These are phyloP conservation scores for Rhododendron ferrugineum DNA, from an alignment of 148 eudicot species.

Conservation along the genomic window DNA sequence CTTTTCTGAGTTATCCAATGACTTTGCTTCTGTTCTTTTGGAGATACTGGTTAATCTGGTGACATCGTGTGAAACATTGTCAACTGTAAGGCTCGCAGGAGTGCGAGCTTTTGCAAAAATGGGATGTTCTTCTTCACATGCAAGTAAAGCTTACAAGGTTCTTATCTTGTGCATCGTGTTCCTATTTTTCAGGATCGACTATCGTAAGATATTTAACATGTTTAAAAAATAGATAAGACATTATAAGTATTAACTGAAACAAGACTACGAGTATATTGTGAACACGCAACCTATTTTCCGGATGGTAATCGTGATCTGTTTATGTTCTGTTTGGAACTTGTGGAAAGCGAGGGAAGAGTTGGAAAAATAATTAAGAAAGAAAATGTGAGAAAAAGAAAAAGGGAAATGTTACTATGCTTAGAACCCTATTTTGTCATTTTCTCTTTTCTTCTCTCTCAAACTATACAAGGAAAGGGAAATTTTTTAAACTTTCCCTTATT, in stretches of 20 bases:
- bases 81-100: slow-evolving; percentile 46
- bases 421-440: no score
- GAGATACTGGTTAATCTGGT: slow-evolving; percentile 47
- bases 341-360: no score
- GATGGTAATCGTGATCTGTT: not conserved
- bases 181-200: not conserved
- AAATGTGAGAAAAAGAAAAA: no score
- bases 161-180: not conserved
- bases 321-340: no score
- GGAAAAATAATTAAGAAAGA: no score
- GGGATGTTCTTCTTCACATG: slow-evolving; percentile 40
- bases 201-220: not conserved
- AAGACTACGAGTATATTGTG: not conserved
- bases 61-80: slow-evolving; percentile 32
- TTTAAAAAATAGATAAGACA: not conserved
- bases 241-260: not conserved
- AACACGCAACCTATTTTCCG: not conserved
- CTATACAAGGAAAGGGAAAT: no score
- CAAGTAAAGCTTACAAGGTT: slow-evolving; percentile 67
- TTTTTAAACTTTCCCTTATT: no score
- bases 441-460: no score
- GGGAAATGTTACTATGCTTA: no score
- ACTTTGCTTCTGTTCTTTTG: slow-evolving; percentile 64
- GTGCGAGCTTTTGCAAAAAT: slow-evolving; percentile 51
- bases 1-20: slow-evolving; percentile 65